A percentile compares a stretch with the other conserved stretches of the same genome.
Conservation (phyloP, 176 grass and related monocot genomes). For the Cenchrus purpureus region DNA sequence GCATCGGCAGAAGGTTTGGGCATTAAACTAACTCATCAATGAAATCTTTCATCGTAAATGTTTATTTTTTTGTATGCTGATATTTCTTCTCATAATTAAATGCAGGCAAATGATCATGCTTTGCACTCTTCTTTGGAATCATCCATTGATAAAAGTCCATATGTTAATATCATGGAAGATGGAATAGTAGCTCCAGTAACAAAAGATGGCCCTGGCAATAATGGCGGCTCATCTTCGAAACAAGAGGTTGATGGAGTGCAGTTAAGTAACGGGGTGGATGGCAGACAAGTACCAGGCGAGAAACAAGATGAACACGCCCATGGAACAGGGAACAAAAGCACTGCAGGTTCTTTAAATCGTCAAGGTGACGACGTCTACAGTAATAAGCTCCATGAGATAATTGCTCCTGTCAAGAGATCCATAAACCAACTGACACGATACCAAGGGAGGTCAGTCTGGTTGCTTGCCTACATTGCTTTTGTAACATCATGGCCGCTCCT, state of each 20-base stretch:
- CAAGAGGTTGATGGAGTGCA: slow-evolving; percentile 43
- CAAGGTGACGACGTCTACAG: slow-evolving; percentile 27
- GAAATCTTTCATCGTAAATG: not conserved
- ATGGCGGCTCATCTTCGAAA: slow-evolving; percentile 7
- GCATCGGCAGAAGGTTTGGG: slow-evolving; percentile 70
- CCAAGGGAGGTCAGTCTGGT: slow-evolving; percentile 74
- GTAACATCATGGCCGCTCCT: slow-evolving; percentile 84
- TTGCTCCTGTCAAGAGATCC: slow-evolving; percentile 77
- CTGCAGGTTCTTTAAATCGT: slow-evolving; percentile 24
- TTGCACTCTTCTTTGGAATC: slow-evolving; percentile 78
- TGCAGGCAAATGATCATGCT: slow-evolving; percentile 53
- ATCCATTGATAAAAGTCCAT: slow-evolving; percentile 82
- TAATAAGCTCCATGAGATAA: slow-evolving; percentile 50
- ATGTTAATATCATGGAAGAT: slow-evolving; percentile 82
- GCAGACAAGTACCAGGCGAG: not conserved
- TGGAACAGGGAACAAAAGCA: slow-evolving; percentile 4
- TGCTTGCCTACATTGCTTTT: slow-evolving; percentile 85
- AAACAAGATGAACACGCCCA: slow-evolving; percentile 29
- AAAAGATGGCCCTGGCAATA: slow-evolving; percentile 37
- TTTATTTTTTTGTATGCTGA: not conserved
- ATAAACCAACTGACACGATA: slow-evolving; percentile 56
- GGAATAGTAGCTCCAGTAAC: slow-evolving; percentile 71
- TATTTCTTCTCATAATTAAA: slow-evolving; percentile 35
- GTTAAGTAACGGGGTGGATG: not conserved
- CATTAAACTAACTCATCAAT: slow-evolving; percentile 34